phyloP scores from a whole-genome alignment of 495 filamentous ascomycete species.

The Daldinia loculata region DNA sequence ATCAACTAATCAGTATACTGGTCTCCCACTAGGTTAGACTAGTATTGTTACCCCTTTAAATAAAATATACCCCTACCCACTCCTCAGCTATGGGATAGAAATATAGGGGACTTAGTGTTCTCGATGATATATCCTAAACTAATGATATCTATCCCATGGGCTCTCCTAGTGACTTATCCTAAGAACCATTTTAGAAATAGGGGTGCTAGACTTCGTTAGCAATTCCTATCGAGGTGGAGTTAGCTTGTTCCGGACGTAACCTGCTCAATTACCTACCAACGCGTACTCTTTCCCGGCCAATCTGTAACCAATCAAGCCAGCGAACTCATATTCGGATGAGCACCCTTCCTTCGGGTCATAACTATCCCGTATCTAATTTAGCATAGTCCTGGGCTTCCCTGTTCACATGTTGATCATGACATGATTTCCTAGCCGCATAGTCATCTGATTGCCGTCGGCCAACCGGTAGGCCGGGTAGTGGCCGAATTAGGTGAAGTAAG shows the following conservation, averaged over 20 bases:
- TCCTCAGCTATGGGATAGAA: neutral
- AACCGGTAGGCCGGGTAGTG: conserved; percentile 34
- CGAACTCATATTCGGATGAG: conserved; percentile 15
- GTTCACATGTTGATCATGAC: conserved; percentile 37
- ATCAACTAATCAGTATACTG: neutral
- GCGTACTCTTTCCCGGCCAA: neutral
- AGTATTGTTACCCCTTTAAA: neutral
- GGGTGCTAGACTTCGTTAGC: neutral
- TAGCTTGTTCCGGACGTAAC: conserved; percentile 4
- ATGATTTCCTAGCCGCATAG: conserved; percentile 30
- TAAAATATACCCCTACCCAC: neutral
- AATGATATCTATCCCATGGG: neutral
- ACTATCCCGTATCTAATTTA: conserved; percentile 37
- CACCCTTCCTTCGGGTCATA: conserved; percentile 12
- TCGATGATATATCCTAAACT: neutral
- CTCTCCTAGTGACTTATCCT: neutral
- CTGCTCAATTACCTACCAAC: neutral
- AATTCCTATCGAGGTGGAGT: neutral
- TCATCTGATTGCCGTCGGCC: conserved; percentile 28
- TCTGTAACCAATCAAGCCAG: conserved; percentile 10
- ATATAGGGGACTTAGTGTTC: neutral
- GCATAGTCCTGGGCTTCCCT: conserved; percentile 29
- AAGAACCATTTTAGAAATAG: neutral
- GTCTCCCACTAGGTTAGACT: neutral
- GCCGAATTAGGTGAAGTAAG: conserved; percentile 35